A percentile compares a stretch with the other conserved stretches of the same genome.
These are phyloP conservation scores for Nemania bipapillata DNA, from an alignment of 2,329 filamentous ascomycete species.

Conservation along the genomic window DNA sequence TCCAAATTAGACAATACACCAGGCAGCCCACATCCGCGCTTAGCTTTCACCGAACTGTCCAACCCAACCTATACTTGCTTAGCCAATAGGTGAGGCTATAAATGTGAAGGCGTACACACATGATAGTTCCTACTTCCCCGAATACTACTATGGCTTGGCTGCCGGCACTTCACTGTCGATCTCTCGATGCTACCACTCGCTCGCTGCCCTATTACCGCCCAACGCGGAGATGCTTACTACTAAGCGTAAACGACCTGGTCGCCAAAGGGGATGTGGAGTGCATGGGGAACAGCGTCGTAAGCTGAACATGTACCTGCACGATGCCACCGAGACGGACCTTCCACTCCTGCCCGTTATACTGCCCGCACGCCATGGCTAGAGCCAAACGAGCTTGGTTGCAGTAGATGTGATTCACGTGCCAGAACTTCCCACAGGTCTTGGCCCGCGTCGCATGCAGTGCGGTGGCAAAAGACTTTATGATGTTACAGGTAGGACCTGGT, in stretches of 20 bases:
- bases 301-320: background rate
- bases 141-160: background rate
- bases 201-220: background rate
- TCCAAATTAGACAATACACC: background rate
- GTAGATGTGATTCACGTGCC: background rate
- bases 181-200: background rate
- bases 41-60: background rate
- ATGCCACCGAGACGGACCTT: background rate
- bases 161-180: background rate
- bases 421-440: background rate
- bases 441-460: background rate
- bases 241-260: background rate
- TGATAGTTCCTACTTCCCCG: background rate
- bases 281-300: background rate
- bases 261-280: background rate
- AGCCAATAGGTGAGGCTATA: background rate
- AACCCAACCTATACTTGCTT: background rate
- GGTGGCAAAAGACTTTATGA: slow-evolving; percentile 1
- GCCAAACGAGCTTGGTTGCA: no score
- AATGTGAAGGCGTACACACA: background rate
- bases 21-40: background rate
- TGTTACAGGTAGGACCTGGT: background rate
- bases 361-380: no score
- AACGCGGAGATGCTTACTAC: background rate
- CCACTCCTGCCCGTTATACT: background rate